phyloP scores from a whole-genome alignment of 129 eudicot species.

The Helichrysum umbraculigerum region DNA sequence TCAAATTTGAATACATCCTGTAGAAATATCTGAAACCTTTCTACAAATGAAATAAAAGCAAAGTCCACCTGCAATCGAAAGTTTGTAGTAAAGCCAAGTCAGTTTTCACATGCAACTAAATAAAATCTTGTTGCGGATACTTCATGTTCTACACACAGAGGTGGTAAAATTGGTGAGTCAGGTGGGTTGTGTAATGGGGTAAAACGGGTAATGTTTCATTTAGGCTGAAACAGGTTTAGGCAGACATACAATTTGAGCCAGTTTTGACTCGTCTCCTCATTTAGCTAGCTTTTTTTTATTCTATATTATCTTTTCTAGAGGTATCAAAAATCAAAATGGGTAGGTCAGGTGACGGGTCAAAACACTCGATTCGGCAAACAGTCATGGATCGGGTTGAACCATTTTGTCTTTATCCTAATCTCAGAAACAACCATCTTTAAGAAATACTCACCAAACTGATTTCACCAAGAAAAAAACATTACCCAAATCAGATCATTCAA shows the following conservation, averaged over 20 bases:
- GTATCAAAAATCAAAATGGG: too few species aligned
- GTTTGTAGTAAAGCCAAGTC: conserved; percentile 8
- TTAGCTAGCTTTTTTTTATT: too few species aligned
- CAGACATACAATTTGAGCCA: too few species aligned
- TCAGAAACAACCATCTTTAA: too few species aligned
- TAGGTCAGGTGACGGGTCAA: too few species aligned
- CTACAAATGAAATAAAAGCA: conserved; percentile 70
- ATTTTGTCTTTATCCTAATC: neutral
- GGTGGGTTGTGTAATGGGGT: neutral
- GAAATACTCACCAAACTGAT: too few species aligned
- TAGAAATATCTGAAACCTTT: conserved; percentile 59
- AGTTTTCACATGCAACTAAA: conserved; percentile 4
- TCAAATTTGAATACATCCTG: conserved; percentile 59
- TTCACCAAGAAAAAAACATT: neutral
- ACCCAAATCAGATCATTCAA: neutral
- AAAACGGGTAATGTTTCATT: neutral
- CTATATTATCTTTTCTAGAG: too few species aligned
- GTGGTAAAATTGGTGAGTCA: neutral
- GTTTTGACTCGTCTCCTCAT: too few species aligned
- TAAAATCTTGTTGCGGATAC: neutral
- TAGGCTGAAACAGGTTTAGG: too few species aligned
- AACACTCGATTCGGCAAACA: too few species aligned
- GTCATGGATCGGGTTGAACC: too few species aligned
- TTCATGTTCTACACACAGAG: neutral
- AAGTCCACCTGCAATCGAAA: conserved; percentile 63